These are phyloP conservation scores for Alternaria sp. DNA, from an alignment of 2,329 filamentous ascomycete species.

Conservation along the genomic window DNA sequence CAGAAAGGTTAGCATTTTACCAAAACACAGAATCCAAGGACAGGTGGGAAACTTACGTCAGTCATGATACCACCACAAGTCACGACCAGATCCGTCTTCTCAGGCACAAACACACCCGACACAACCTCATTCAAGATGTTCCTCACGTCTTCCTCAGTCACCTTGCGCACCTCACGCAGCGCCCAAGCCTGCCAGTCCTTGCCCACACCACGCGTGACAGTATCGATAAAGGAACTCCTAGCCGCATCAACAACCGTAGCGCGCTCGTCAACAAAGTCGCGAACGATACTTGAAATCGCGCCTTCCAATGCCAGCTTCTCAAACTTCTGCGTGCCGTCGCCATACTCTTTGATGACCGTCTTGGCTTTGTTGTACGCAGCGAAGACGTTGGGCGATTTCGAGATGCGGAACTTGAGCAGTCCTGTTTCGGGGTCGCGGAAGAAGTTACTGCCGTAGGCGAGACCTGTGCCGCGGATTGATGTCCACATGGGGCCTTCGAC, in stretches of 20 bases:
- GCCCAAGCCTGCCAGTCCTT: constrained; percentile 80
- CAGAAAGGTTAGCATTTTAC: background rate
- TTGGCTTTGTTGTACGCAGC: constrained; percentile 83
- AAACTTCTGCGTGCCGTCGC: constrained; percentile 72
- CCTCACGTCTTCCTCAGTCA: constrained; percentile 78
- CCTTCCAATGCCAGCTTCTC: constrained; percentile 86
- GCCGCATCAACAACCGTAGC: constrained; percentile 84
- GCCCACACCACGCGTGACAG: constrained; percentile 77
- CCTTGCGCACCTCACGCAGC: constrained; percentile 76
- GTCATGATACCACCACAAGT: constrained; percentile 86
- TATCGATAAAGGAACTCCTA: constrained; percentile 79
- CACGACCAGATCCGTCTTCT: constrained; percentile 82
- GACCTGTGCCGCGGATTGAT: constrained; percentile 87
- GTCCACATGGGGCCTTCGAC: constrained; percentile 95
- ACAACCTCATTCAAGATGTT: constrained; percentile 76
- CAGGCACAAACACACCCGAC: constrained; percentile 78
- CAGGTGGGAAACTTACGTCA: constrained; percentile 66
- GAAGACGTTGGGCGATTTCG: constrained; percentile 86
- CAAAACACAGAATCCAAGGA: background rate
- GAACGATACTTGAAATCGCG: constrained; percentile 87
- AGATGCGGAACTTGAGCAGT: constrained; percentile 82
- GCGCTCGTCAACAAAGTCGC: constrained; percentile 85
- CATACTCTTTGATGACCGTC: constrained; percentile 75
- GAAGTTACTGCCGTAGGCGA: constrained; percentile 89
- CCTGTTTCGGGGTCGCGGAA: constrained; percentile 79